A percentile compares a stretch with the other conserved stretches of the same genome.
These are phyloP conservation scores for Fusarium longipes DNA, from an alignment of 2,329 filamentous ascomycete genomes.

Conservation along the genomic window DNA sequence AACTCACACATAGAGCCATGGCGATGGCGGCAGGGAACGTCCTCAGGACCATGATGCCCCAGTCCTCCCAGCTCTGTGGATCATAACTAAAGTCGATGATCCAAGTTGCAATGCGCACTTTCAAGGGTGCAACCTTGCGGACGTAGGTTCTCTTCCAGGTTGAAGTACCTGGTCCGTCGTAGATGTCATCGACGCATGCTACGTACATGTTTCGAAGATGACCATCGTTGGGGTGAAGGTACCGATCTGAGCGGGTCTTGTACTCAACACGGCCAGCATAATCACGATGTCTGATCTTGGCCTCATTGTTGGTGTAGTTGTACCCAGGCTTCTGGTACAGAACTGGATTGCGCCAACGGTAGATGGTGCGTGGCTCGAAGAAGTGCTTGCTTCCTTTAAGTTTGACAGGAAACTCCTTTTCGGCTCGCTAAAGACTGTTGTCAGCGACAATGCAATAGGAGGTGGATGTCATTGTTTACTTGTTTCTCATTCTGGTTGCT, in stretches of 20 bases:
- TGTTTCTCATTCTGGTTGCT: constrained; percentile 30
- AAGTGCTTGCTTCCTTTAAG: constrained; percentile 43
- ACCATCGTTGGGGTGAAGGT: constrained; percentile 43
- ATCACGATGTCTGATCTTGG: constrained; percentile 39
- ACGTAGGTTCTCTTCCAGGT: constrained; percentile 47
- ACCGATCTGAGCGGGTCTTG: constrained; percentile 43
- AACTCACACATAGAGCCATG: constrained; percentile 42
- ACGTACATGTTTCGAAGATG: constrained; percentile 46
- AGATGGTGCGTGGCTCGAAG: constrained; percentile 35
- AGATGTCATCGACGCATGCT: constrained; percentile 42
- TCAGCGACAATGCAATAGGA: constrained; percentile 9
- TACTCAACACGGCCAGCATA: constrained; percentile 39
- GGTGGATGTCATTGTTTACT: constrained; percentile 20
- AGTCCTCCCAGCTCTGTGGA: constrained; percentile 44
- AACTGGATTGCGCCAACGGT: constrained; percentile 38
- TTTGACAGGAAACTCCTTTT: constrained; percentile 44
- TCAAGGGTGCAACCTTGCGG: constrained; percentile 42
- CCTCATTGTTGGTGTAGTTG: constrained; percentile 28
- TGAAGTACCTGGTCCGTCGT: constrained; percentile 42
- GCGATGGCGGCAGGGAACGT: constrained; percentile 43
- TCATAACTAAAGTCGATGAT: constrained; percentile 45
- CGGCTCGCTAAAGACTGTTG: constrained; percentile 18
- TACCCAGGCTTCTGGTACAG: constrained; percentile 43
- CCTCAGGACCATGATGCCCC: constrained; percentile 42
- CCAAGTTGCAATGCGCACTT: constrained; percentile 45